Conservation (phyloP, 169 alveolate genomes). For the Miamiensis avidus region DNA sequence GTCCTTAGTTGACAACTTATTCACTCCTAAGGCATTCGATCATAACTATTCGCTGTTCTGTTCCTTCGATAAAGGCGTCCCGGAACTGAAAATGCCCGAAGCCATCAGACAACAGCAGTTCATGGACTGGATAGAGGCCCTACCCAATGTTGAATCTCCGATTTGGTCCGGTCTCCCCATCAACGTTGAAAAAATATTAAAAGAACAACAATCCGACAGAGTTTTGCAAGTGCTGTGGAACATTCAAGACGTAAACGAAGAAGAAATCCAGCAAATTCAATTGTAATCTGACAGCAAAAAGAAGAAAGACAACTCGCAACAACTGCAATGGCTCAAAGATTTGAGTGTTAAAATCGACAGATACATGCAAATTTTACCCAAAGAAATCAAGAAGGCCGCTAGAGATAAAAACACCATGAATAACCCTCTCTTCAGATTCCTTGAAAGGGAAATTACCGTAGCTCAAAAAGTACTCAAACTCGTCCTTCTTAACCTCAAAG, state of each 20-base stretch:
- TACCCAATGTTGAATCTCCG: slow-evolving; percentile 84
- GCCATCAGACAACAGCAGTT: slow-evolving; percentile 63
- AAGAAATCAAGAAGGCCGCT: slow-evolving; percentile 59
- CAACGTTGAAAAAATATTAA: slow-evolving; percentile 82
- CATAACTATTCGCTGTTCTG: slow-evolving; percentile 70
- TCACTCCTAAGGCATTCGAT: slow-evolving; percentile 86
- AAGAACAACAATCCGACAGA: slow-evolving; percentile 63
- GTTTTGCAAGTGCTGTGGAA: slow-evolving; percentile 54
- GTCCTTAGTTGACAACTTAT: slow-evolving; percentile 88
- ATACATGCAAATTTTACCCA: slow-evolving; percentile 80
- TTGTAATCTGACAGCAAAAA: slow-evolving; percentile 18
- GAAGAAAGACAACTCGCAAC: slow-evolving; percentile 37
- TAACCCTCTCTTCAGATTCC: slow-evolving; percentile 93
- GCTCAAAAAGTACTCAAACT: slow-evolving; percentile 73
- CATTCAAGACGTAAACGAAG: slow-evolving; percentile 77
- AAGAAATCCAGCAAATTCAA: slow-evolving; percentile 59
- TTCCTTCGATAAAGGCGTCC: slow-evolving; percentile 47
- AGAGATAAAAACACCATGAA: slow-evolving; percentile 84
- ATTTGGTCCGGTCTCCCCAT: slow-evolving; percentile 87
- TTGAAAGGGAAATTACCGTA: slow-evolving; percentile 91
- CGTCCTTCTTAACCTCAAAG: slow-evolving; percentile 71
- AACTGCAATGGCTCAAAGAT: slow-evolving; percentile 71
- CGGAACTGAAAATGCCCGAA: slow-evolving; percentile 74
- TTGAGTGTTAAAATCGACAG: slow-evolving; percentile 69
- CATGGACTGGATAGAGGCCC: slow-evolving; percentile 70